A percentile compares a stretch with the other conserved stretches of the same genome.
Evolutionary conservation across 1,284 basidiomycete species (phyloP).

Genomic region (Agroathelia rolfsii): DNA sequence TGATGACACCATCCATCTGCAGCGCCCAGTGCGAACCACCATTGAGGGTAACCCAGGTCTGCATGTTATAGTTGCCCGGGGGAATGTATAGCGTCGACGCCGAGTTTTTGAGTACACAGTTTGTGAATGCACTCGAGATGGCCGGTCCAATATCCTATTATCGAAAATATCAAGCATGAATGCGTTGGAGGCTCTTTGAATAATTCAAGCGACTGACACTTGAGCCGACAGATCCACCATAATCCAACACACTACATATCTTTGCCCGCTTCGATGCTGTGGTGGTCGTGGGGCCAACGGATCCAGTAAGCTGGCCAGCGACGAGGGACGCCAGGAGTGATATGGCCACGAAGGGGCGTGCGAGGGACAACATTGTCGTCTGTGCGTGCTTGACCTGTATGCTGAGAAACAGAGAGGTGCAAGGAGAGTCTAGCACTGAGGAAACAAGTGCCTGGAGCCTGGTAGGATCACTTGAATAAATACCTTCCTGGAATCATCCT

Average conservation of each 20-base stretch:
- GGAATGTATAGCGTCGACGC: conserved; percentile 23
- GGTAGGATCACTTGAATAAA: no score
- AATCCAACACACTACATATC: conserved; percentile 9
- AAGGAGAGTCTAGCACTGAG: no score
- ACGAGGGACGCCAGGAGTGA: background rate
- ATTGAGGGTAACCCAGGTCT: conserved; percentile 22
- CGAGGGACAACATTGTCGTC: no score
- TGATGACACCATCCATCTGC: conserved; percentile 24
- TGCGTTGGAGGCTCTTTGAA: no score
- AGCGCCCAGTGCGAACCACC: conserved; percentile 23
- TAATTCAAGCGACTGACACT: conserved; percentile 9
- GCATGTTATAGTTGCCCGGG: conserved; percentile 21
- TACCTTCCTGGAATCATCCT: no score
- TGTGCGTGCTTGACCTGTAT: no score
- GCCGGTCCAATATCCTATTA: conserved; percentile 25
- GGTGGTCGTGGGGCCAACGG: conserved; percentile 8
- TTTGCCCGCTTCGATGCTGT: conserved; percentile 6
- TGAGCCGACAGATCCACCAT: background rate
- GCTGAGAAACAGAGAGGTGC: no score
- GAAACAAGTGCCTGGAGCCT: no score
- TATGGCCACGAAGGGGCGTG: no score
- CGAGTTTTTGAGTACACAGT: conserved; percentile 19
- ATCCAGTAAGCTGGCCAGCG: conserved; percentile 7
- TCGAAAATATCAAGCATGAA: no score
- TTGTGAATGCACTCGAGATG: conserved; percentile 10